A percentile compares a stretch with the other conserved stretches of the same genome.
These are phyloP conservation scores for Areca catechu DNA, from an alignment of 176 grass and related monocot genomes.

Conservation along the genomic window DNA sequence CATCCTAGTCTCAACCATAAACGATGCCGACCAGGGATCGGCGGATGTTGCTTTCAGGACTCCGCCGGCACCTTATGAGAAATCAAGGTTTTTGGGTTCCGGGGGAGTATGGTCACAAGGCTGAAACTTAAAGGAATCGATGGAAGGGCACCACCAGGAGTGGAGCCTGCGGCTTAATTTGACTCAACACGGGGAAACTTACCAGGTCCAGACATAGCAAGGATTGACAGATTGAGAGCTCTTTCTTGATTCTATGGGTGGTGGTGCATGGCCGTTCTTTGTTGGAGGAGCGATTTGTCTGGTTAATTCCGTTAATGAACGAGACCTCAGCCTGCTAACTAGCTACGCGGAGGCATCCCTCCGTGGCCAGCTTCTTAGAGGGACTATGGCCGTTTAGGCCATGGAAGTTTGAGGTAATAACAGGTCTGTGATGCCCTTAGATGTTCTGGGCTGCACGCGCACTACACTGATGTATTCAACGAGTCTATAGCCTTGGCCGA, in stretches of 20 bases:
- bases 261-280: too few species aligned
- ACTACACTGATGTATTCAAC: conserved; percentile 48
- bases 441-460: conserved; percentile 36
- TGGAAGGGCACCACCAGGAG: conserved; percentile 27
- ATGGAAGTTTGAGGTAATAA: conserved; percentile 39
- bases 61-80: conserved; percentile 31
- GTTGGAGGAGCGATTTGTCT: conserved; percentile 41
- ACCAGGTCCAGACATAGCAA: conserved; percentile 45
- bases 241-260: conserved; percentile 49
- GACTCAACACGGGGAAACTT: conserved; percentile 43
- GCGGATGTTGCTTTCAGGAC: conserved; percentile 38
- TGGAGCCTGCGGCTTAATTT: conserved; percentile 46
- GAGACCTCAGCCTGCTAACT: conserved; percentile 70
- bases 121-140: conserved; percentile 29
- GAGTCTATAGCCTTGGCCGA: conserved; percentile 69
- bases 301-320: conserved; percentile 57
- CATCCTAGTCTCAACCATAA: conserved; percentile 45
- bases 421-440: conserved; percentile 34
- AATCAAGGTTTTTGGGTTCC: conserved; percentile 32
- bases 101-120: too few species aligned
- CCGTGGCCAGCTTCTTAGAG: conserved; percentile 28
- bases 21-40: conserved; percentile 39
- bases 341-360: conserved; percentile 55
- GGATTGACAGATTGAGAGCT: conserved; percentile 41
- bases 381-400: conserved; percentile 30